Base-by-base conservation (phyloP, 2,329 filamentous ascomycete species). In the Colletotrichum camelliae region DNA sequence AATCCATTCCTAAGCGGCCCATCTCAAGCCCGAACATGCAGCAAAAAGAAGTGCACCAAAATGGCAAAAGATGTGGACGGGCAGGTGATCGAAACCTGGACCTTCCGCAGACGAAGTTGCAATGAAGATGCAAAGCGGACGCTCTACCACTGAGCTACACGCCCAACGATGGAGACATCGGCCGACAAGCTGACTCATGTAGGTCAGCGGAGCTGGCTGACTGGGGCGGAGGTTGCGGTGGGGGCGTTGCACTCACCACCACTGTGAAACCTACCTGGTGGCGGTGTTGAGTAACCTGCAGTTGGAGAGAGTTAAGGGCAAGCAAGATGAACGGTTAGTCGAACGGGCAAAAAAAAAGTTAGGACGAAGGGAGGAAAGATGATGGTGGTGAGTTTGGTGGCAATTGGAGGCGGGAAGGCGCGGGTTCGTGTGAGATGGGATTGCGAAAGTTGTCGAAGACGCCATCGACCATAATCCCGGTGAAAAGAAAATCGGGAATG, bases 71-170 rank as follows among this genome's bases (percentile, higher is more conserved):
- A 21, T 21, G 16, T 72, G 70, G 70, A 72, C 61, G 48, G 27
- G 39, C 61, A 52, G 70, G 61, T 61, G 70, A 72, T 72, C 52
- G 70, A 72, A 72, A 61, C 55, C 70, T 48, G 61, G 70, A 72
- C 70, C 62, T 65, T 65, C 62, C 62, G 62, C 62, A 65, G 35
- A 65, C 9, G 4, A 52, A 52, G 43, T 37, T 37, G 21, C 15
- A 12, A 18, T 4, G 35, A 16, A 39, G 5, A 65, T 65, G 62
- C 62, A 65, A 65, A 65, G 62, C 69, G 62, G 69, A 71, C 58
- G 61, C 61, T 55, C 58, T 71, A 71, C 69, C 60, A 71, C 69
- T 71, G 61, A 55, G 39, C 69, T 64, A 71, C 39, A 39, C 48
- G 58, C 69, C 69, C 69, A 55, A 24, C 39, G n/a, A 4, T 10